Evolutionary conservation across 345 rosid species (phyloP).

Genomic region (Syzygium grande): DNA sequence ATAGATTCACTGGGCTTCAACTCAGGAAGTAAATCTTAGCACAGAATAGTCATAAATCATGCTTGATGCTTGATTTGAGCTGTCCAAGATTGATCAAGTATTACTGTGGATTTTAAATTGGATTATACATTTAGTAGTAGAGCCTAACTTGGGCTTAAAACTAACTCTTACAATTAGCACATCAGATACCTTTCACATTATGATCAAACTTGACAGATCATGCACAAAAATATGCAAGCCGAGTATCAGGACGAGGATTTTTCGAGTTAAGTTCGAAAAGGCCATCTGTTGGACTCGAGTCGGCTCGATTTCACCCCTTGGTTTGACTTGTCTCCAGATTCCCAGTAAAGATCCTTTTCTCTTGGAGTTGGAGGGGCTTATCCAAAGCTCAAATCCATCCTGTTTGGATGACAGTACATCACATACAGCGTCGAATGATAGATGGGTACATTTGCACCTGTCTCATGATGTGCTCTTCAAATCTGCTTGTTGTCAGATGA

Average conservation of each 20-base stretch:
- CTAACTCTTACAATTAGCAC: neutral
- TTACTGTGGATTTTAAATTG: neutral
- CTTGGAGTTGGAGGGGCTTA: neutral
- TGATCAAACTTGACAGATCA: neutral
- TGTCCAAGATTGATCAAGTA: accelerated
- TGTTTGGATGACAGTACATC: too few species aligned
- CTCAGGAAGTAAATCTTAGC: neutral
- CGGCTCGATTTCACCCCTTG: neutral
- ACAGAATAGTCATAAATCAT: neutral
- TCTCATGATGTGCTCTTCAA: neutral
- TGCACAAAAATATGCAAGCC: neutral
- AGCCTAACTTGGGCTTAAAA: neutral
- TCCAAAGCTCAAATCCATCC: too few species aligned
- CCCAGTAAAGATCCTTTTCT: neutral
- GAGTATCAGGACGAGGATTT: neutral
- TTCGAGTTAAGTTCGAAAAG: neutral
- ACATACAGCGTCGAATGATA: too few species aligned
- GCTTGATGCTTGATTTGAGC: neutral
- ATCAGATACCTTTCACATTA: neutral
- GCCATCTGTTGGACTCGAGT: neutral
- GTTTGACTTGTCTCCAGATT: neutral
- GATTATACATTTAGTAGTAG: neutral
- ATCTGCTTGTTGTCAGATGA: neutral
- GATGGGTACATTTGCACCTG: neutral
- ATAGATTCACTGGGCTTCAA: too few species aligned